phyloP scores from a whole-genome alignment of 2,329 filamentous ascomycete genomes.

The Phoma herbarum region DNA sequence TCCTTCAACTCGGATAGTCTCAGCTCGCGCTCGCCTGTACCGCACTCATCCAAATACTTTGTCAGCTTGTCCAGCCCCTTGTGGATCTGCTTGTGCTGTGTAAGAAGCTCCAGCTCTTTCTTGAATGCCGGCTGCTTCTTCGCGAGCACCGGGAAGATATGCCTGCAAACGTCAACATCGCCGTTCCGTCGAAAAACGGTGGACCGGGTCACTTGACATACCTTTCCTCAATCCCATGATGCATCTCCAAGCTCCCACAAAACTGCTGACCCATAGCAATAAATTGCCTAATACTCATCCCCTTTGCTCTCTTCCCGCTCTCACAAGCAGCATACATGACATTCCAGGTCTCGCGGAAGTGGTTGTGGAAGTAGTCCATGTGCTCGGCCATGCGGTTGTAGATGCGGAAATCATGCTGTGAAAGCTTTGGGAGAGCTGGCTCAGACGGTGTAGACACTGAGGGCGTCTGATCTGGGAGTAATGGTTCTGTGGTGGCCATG shows the following conservation, averaged over 20 bases:
- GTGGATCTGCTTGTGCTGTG: conserved; percentile 83
- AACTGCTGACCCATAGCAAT: conserved; percentile 74
- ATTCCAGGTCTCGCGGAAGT: conserved; percentile 67
- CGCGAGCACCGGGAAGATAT: conserved; percentile 82
- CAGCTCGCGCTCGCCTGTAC: conserved; percentile 68
- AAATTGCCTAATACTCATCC: conserved; percentile 74
- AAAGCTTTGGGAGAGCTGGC: conserved; percentile 66
- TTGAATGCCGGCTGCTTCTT: conserved; percentile 81
- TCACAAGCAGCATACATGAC: conserved; percentile 72
- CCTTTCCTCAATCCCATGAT: conserved; percentile 84
- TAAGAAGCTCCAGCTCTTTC: conserved; percentile 70
- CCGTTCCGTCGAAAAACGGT: no score
- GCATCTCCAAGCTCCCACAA: conserved; percentile 72
- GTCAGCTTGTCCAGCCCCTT: conserved; percentile 73
- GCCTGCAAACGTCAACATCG: conserved; percentile 33
- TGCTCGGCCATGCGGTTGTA: conserved; percentile 78
- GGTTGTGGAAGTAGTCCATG: conserved; percentile 72
- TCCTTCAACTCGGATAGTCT: conserved; percentile 67
- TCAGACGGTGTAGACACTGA: neutral
- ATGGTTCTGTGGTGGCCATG: conserved; percentile 14
- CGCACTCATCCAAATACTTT: conserved; percentile 70
- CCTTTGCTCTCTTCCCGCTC: conserved; percentile 65
- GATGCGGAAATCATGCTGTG: conserved; percentile 69
- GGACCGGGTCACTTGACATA: no score
- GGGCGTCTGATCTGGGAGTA: neutral